These are phyloP conservation scores for Xylariaceae sp. DNA, from an alignment of 2,329 filamentous ascomycete genomes.

Conservation along the genomic window DNA sequence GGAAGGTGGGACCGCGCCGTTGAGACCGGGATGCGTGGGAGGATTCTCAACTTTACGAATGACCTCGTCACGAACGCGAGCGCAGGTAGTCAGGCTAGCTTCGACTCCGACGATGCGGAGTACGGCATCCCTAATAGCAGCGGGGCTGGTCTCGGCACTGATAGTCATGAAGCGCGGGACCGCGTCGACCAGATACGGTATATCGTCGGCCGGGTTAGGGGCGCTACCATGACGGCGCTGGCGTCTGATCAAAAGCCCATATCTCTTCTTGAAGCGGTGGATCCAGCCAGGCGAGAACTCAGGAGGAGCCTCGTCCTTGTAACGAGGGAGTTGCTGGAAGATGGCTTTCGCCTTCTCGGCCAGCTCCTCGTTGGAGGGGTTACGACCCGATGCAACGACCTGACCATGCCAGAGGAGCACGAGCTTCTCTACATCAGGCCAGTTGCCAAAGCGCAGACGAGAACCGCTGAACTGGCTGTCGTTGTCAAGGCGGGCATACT, in stretches of 20 bases:
- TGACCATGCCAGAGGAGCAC: constrained; percentile 62
- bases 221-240: constrained; percentile 49
- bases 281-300: constrained; percentile 62
- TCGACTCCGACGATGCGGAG: constrained; percentile 52
- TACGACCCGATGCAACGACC: constrained; percentile 47
- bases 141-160: constrained; percentile 52
- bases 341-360: constrained; percentile 58
- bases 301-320: constrained; percentile 54
- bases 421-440: constrained; percentile 71
- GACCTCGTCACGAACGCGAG: constrained; percentile 54
- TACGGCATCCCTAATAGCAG: constrained; percentile 54
- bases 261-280: constrained; percentile 59
- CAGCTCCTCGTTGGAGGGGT: constrained; percentile 58
- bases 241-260: constrained; percentile 52
- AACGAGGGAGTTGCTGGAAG: constrained; percentile 53
- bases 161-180: constrained; percentile 56
- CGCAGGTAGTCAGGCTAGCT: constrained; percentile 48
- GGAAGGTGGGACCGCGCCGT: constrained; percentile 21
- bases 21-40: constrained; percentile 28
- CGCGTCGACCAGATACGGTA: constrained; percentile 56
- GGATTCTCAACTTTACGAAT: constrained; percentile 41
- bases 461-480: constrained; percentile 59
- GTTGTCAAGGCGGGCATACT: constrained; percentile 57
- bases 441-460: constrained; percentile 57
- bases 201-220: constrained; percentile 49